Percentiles rank a stretch among this genome's conserved stretches.
phyloP scores from a whole-genome alignment of 2,329 filamentous ascomycete species.

The Botrytis cinerea region DNA sequence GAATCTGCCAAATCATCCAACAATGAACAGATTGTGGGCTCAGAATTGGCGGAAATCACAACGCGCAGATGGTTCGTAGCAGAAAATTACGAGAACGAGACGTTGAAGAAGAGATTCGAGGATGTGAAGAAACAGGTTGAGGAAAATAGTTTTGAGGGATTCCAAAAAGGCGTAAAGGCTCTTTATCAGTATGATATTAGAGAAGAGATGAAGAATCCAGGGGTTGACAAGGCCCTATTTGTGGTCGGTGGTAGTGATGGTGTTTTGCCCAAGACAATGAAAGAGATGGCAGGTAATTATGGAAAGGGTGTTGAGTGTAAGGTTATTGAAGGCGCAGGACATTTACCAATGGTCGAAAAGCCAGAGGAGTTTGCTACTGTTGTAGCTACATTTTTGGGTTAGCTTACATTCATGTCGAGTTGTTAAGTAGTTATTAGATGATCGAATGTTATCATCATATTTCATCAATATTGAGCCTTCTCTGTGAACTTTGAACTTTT shows the following conservation, averaged over 20 bases:
- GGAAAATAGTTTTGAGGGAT: slow-evolving; percentile 68
- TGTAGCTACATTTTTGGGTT: slow-evolving; percentile 57
- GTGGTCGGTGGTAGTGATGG: slow-evolving; percentile 75
- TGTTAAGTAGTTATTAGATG: not conserved
- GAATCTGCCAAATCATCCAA: slow-evolving; percentile 44
- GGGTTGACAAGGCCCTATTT: slow-evolving; percentile 62
- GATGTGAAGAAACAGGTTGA: slow-evolving; percentile 69
- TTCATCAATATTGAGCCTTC: not conserved
- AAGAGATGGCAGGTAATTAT: slow-evolving; percentile 63
- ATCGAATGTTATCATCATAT: not conserved
- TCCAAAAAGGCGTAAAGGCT: slow-evolving; percentile 66
- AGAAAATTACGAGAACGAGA: slow-evolving; percentile 56
- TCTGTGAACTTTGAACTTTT: too few species aligned
- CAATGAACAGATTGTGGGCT: slow-evolving; percentile 57
- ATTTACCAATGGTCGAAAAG: slow-evolving; percentile 82
- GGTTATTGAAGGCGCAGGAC: slow-evolving; percentile 69
- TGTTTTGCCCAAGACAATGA: slow-evolving; percentile 77
- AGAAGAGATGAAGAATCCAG: slow-evolving; percentile 49
- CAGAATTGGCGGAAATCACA: slow-evolving; percentile 68
- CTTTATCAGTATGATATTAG: slow-evolving; percentile 72
- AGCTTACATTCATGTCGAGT: not conserved
- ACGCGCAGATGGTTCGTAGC: slow-evolving; percentile 74
- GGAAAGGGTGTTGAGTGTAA: slow-evolving; percentile 61
- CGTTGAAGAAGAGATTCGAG: slow-evolving; percentile 51
- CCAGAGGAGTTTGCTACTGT: slow-evolving; percentile 67